Conservation (phyloP, 176 grass and related monocot genomes). For the Cenchrus fungigraminus region DNA sequence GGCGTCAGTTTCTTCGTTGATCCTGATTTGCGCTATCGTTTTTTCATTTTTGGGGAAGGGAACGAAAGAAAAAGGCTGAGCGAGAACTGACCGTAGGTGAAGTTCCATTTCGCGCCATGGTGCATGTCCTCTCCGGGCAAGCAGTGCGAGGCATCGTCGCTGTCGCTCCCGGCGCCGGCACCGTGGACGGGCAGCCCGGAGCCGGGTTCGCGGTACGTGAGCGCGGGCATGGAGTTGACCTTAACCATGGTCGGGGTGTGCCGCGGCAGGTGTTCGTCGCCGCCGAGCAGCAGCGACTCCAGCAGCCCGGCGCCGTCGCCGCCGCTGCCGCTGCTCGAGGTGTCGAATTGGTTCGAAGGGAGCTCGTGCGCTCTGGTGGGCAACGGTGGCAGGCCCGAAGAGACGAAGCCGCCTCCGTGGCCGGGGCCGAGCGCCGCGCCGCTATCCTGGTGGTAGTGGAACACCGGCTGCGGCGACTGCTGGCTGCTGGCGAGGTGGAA, state of each 20-base stretch:
- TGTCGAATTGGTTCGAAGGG: slow-evolving; percentile 57
- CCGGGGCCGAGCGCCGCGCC: background rate
- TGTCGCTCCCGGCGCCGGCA: slow-evolving; percentile 14
- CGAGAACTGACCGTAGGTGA: slow-evolving; percentile 47
- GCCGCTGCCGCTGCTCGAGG: background rate
- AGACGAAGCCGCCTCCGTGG: background rate
- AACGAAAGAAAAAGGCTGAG: background rate
- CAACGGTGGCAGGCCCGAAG: slow-evolving; percentile 25
- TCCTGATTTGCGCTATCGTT: background rate
- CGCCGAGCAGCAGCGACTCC: slow-evolving; percentile 46
- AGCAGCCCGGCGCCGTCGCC: slow-evolving; percentile 15
- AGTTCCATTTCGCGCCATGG: slow-evolving; percentile 45
- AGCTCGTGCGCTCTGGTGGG: slow-evolving; percentile 32
- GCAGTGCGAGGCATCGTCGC: slow-evolving; percentile 33
- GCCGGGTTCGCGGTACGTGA: slow-evolving; percentile 25
- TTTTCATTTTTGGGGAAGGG: background rate
- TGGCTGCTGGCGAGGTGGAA: slow-evolving; percentile 7
- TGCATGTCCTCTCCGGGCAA: slow-evolving; percentile 12
- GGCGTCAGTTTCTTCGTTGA: background rate
- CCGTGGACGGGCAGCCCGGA: slow-evolving; percentile 1
- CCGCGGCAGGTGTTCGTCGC: slow-evolving; percentile 14
- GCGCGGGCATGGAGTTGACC: slow-evolving; percentile 52
- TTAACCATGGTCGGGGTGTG: slow-evolving; percentile 21
- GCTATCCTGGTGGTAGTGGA: background rate
- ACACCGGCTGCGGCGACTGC: slow-evolving; percentile 7